Evolutionary conservation across 2,329 filamentous ascomycete genomes (phyloP), one percentile per base, ranked within the genome.

Genomic region (Ceratocystis eucalypticola): DNA sequence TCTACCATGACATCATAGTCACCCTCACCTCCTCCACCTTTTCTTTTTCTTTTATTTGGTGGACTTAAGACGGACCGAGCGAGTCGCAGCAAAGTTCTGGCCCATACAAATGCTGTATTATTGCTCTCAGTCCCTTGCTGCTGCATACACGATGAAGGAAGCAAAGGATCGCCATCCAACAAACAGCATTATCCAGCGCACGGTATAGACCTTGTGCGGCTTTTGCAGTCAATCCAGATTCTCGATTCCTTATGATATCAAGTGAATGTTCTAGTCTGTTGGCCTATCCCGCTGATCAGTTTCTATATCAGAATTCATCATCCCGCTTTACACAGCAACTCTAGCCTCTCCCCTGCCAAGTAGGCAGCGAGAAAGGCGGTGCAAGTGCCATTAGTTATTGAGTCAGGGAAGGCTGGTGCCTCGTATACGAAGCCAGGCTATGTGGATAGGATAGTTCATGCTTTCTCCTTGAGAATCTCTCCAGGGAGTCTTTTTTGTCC

Each of bases 111-210:
- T 20, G 55, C 3, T 59, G 55, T 37, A 59, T 59, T 59, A 7
- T n/a, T 20, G 25, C 20, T 20, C 55, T 10, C 6, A 33, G 55
- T 37, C 20, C 50, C 25, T 33, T 20, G 28, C 28, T 59, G 28
- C 28, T 59, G 55, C 55, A 59, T 59, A 59, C 55, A 59, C 55
- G 55, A 20, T 59, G 55, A 5, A 59, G 53, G 53, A 15, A 25
- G 28, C 53, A 57, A 28, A 59, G 55, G 55, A 37, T 59, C 30
- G 25, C 55, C 17, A 59, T 59, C 8, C 55, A 37, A 10, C 28
- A 59, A 8, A 25, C 46, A n/a, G 22, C 46, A 20, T 20, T 48
- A 48, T 20, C 20, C 46, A 25, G 2, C 17, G 22, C 48, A 53
- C 25, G 48, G n/a, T 10, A 53, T 53, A 22, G 48, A 15, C 48